These are phyloP conservation scores for Pisolithus thermaeus DNA, from an alignment of 1,284 basidiomycete species.

Conservation along the genomic window DNA sequence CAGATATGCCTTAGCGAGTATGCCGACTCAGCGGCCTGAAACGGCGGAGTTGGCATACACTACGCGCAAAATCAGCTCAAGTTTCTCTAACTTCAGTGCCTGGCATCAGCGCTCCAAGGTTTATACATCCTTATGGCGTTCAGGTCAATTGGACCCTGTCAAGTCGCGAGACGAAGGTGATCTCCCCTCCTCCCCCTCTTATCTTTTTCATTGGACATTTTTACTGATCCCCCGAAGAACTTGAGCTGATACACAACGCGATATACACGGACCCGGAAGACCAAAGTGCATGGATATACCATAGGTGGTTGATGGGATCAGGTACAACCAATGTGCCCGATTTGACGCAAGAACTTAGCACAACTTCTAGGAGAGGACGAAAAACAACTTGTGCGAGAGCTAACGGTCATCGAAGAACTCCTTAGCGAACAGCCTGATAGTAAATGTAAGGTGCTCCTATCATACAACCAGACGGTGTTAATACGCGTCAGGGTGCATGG, in stretches of 20 bases:
- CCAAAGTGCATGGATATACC: constrained; percentile 97
- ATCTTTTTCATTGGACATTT: background rate
- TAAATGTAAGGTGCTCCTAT: constrained; percentile 63
- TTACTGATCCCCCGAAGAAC: constrained; percentile 51
- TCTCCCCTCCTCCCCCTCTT: constrained; percentile 11
- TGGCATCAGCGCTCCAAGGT: constrained; percentile 97
- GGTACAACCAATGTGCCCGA: constrained; percentile 37
- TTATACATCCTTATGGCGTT: constrained; percentile 62
- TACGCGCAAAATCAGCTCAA: constrained; percentile 85
- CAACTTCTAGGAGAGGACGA: constrained; percentile 45
- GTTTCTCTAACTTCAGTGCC: constrained; percentile 97
- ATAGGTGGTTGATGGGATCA: constrained; percentile 87
- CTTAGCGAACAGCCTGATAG: constrained; percentile 87
- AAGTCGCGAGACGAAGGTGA: constrained; percentile 63
- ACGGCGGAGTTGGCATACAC: constrained; percentile 76
- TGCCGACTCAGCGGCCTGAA: constrained; percentile 51
- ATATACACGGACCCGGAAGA: constrained; percentile 96
- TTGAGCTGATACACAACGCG: constrained; percentile 88
- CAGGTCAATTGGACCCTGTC: constrained; percentile 42
- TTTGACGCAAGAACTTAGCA: background rate
- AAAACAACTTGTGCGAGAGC: constrained; percentile 68
- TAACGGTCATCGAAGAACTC: constrained; percentile 79
- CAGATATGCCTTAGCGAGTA: constrained; percentile 71
- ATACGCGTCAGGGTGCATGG: constrained; percentile 77
- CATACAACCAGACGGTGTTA: background rate